A percentile compares a stretch with the other conserved stretches of the same genome.
phyloP scores from a whole-genome alignment of 306 rosid genomes.

The Lathyrus aphaca region DNA sequence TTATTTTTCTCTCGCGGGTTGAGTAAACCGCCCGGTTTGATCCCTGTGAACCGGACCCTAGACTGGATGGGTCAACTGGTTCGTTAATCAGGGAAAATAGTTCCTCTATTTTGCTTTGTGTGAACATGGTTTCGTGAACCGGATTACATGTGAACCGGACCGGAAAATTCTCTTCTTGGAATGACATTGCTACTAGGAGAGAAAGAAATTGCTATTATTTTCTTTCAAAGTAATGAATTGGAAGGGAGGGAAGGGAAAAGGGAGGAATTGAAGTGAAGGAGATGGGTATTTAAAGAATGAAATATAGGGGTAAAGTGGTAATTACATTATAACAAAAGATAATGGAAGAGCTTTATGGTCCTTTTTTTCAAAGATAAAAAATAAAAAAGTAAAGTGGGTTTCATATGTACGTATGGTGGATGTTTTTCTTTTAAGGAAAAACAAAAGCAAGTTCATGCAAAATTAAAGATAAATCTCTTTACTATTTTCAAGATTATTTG shows the following conservation, averaged over 20 bases:
- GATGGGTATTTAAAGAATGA: conserved; percentile 50
- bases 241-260: conserved; percentile 62
- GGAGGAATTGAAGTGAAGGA: conserved; percentile 57
- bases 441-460: conserved; percentile 40
- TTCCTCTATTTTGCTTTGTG: conserved; percentile 52
- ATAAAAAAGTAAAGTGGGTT: conserved; percentile 23
- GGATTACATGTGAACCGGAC: conserved; percentile 33
- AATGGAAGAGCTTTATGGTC: conserved; percentile 46
- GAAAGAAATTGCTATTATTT: conserved; percentile 4
- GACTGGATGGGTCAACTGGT: conserved; percentile 40
- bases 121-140: conserved; percentile 38
- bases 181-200: conserved; percentile 25
- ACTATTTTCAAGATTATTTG: too few relatives aligned
- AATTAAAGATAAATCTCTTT: not conserved
- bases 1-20: conserved; percentile 46
- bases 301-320: conserved; percentile 1
- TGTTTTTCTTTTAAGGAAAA: conserved; percentile 39
- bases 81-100: conserved; percentile 48
- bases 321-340: conserved; percentile 41
- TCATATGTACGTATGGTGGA: conserved; percentile 38
- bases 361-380: conserved; percentile 39
- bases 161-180: conserved; percentile 35
- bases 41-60: conserved; percentile 59
- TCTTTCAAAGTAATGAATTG: conserved; percentile 33
- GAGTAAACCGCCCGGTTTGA: conserved; percentile 55